Evolutionary conservation across 805 yeast species (phyloP).

Genomic region (Pichia heedii): DNA sequence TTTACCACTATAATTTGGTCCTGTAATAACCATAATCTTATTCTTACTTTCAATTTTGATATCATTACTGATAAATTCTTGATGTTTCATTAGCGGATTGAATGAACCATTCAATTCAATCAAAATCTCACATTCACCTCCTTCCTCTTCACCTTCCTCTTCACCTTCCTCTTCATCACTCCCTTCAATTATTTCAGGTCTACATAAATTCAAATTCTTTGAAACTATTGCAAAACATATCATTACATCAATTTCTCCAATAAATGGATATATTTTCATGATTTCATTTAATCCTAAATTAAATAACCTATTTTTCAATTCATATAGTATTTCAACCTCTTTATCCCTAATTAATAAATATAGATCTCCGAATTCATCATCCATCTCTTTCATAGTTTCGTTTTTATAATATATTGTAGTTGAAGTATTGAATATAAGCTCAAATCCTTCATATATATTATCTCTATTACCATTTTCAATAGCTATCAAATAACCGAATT

Average conservation of each 20-base stretch:
- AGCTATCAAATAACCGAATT: constrained; percentile 34
- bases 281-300: constrained; percentile 1
- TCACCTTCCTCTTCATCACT: constrained; percentile 8
- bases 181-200: constrained; percentile 27
- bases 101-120: constrained; percentile 32
- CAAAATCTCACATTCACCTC: too few relatives aligned
- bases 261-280: constrained; percentile 14
- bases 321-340: constrained; percentile 33
- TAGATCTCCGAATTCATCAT: constrained; percentile 33
- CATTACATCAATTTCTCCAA: constrained; percentile 32
- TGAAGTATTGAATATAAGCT: constrained; percentile 29
- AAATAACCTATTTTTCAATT: constrained; percentile 18
- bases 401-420: constrained; percentile 31
- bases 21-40: constrained; percentile 34
- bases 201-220: constrained; percentile 17
- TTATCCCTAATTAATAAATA: constrained; percentile 31
- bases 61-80: constrained; percentile 34
- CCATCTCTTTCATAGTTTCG: constrained; percentile 24
- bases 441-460: constrained; percentile 19
- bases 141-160: constrained; percentile 10
- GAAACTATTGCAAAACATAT: constrained; percentile 29
- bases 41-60: neutral
- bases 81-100: constrained; percentile 29
- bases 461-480: neutral
- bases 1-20: constrained; percentile 45